Evolutionary conservation across 805 yeast species (phyloP).

Genomic region (Lachancea sp.): DNA sequence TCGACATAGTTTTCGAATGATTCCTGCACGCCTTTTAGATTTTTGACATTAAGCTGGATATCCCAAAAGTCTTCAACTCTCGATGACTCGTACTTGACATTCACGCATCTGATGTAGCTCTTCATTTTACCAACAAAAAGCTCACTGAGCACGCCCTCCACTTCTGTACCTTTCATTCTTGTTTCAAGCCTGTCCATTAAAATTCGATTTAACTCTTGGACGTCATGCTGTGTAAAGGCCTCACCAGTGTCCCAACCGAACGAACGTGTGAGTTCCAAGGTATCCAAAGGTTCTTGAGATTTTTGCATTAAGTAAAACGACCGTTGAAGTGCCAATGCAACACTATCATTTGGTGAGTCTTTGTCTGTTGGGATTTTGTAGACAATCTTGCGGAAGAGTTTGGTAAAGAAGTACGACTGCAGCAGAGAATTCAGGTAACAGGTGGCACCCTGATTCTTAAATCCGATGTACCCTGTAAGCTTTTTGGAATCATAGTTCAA

Average conservation of each 20-base stretch:
- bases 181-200: slow-evolving; percentile 90
- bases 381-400: slow-evolving; percentile 73
- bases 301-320: slow-evolving; percentile 75
- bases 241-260: slow-evolving; percentile 97
- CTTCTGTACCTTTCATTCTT: slow-evolving; percentile 82
- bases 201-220: slow-evolving; percentile 91
- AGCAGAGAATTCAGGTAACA: slow-evolving; percentile 85
- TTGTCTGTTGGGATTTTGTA: slow-evolving; percentile 80
- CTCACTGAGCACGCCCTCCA: slow-evolving; percentile 67
- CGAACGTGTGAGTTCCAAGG: slow-evolving; percentile 78
- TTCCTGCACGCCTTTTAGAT: slow-evolving; percentile 60
- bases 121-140: slow-evolving; percentile 96
- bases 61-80: slow-evolving; percentile 97
- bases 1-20: slow-evolving; percentile 85
- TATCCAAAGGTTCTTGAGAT: slow-evolving; percentile 71
- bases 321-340: slow-evolving; percentile 80
- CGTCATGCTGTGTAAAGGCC: slow-evolving; percentile 96
- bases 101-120: slow-evolving; percentile 84
- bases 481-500: slow-evolving; percentile 78
- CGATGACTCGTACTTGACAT: slow-evolving; percentile 89
- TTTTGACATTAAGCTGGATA: slow-evolving; percentile 88
- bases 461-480: slow-evolving; percentile 85
- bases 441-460: slow-evolving; percentile 96
- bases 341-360: slow-evolving; percentile 49
- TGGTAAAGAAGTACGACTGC: slow-evolving; percentile 86